Evolutionary conservation across 139 green algal species (phyloP).

Genomic region (Chlamydomonas schloesseri): DNA sequence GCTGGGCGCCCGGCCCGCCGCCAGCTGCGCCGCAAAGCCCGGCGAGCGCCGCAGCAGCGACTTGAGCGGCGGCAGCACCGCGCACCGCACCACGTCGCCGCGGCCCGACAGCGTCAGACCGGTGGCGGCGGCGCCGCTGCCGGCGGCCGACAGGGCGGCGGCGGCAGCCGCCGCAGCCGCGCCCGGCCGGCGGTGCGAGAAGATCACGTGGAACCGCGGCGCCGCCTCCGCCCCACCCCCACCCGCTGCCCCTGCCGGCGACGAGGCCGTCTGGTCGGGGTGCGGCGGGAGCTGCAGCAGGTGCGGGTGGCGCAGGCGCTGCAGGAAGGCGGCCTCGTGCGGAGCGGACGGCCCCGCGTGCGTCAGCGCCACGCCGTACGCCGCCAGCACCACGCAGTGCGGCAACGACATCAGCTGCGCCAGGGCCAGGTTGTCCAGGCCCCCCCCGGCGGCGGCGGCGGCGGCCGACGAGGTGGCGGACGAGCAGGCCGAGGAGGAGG

Average conservation of each 20-base stretch:
- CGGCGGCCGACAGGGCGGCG: not conserved
- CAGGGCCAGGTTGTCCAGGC: not conserved
- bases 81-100: slow-evolving; percentile 11
- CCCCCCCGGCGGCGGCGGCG: no score
- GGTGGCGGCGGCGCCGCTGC: not conserved
- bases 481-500: not conserved
- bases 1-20: not conserved
- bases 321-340: no score
- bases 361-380: slow-evolving; percentile 17
- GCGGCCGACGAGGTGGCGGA: no score
- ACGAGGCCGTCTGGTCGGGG: no score
- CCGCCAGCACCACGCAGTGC: not conserved
- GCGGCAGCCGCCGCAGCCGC: not conserved
- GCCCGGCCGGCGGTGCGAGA: slow-evolving; percentile 7
- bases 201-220: not conserved
- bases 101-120: not conserved
- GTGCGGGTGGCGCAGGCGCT: no score
- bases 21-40: slow-evolving; percentile 2
- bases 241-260: no score
- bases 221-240: not conserved
- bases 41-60: not conserved
- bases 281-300: no score
- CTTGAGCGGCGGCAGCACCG: slow-evolving; percentile 36
- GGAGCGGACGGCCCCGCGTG: not conserved
- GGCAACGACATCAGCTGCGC: slow-evolving; percentile 7